Conservation (phyloP, 2,329 filamentous ascomycete genomes). For the Hypoxylon rubiginosum region DNA sequence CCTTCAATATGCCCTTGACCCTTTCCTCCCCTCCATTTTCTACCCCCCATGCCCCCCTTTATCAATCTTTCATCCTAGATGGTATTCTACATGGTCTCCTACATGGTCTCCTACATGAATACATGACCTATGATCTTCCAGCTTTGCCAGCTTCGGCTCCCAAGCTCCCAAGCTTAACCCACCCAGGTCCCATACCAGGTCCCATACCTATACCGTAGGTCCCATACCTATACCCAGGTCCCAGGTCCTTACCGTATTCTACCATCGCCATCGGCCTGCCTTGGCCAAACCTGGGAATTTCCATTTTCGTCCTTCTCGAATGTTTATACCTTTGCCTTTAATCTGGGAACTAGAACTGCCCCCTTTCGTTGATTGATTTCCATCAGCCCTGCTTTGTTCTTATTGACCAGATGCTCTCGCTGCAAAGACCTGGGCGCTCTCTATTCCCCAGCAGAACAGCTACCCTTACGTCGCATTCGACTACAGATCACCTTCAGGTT, state of each 20-base stretch:
- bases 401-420: conserved; percentile 40
- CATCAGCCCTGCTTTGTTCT: conserved; percentile 7
- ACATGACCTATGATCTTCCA: conserved; percentile 8
- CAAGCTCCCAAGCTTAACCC: neutral
- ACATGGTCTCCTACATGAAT: too few species aligned
- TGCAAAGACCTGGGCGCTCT: conserved; percentile 31
- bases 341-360: neutral
- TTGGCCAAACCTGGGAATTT: conserved; percentile 4
- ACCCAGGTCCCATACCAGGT: conserved; percentile 1
- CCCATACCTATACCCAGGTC: too few species aligned
- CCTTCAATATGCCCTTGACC: conserved; percentile 35
- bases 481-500: conserved; percentile 30
- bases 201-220: too few species aligned
- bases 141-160: conserved; percentile 3
- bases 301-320: neutral
- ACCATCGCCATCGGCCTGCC: conserved; percentile 15
- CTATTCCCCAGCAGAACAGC: conserved; percentile 26
- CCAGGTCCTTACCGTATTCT: conserved; percentile 7
- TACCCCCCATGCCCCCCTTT: conserved; percentile 18
- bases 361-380: neutral
- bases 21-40: neutral
- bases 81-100: conserved; percentile 1
- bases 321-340: too few species aligned
- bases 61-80: conserved; percentile 13
- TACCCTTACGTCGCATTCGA: conserved; percentile 41